Conservation (phyloP, 352 stramenopile genomes). For the Phytophthora cryptogea region DNA sequence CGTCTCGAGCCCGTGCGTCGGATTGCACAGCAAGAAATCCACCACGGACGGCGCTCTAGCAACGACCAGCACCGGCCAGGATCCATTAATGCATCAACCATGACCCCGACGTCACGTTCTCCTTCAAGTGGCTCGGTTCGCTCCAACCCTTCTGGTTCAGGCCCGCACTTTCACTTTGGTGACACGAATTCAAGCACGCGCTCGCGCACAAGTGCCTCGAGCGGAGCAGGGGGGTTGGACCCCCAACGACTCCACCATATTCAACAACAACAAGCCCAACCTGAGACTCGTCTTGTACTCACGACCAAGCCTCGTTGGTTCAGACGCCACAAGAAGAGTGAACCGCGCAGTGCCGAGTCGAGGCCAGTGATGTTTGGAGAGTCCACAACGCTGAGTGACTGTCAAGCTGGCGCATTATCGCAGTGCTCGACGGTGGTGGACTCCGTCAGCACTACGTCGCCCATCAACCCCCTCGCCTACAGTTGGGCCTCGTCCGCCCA, state of each 20-base stretch:
- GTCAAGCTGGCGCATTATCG: constrained; percentile 29
- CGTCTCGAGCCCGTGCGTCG: constrained; percentile 25
- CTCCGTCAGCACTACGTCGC: constrained; percentile 18
- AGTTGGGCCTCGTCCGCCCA: constrained; percentile 32
- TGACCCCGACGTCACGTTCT: neutral
- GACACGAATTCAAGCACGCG: neutral
- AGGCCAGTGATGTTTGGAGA: constrained; percentile 31
- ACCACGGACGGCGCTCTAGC: constrained; percentile 7
- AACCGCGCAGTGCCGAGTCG: constrained; percentile 13
- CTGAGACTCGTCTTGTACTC: neutral
- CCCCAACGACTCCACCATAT: constrained; percentile 15
- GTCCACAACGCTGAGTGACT: constrained; percentile 28
- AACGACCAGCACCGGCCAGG: neutral
- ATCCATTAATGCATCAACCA: constrained; percentile 1
- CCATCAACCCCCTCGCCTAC: constrained; percentile 24
- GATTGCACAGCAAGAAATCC: constrained; percentile 39
- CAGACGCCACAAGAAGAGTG: constrained; percentile 27
- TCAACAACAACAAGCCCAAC: constrained; percentile 15
- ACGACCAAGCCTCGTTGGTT: constrained; percentile 31
- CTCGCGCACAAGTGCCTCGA: neutral
- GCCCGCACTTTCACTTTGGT: constrained; percentile 13
- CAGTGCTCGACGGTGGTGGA: constrained; percentile 30
- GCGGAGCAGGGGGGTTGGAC: neutral
- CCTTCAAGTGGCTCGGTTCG: neutral
- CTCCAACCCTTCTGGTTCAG: constrained; percentile 1